phyloP scores from a whole-genome alignment of 1,284 basidiomycete species.

The Rhodotorula sp. region DNA sequence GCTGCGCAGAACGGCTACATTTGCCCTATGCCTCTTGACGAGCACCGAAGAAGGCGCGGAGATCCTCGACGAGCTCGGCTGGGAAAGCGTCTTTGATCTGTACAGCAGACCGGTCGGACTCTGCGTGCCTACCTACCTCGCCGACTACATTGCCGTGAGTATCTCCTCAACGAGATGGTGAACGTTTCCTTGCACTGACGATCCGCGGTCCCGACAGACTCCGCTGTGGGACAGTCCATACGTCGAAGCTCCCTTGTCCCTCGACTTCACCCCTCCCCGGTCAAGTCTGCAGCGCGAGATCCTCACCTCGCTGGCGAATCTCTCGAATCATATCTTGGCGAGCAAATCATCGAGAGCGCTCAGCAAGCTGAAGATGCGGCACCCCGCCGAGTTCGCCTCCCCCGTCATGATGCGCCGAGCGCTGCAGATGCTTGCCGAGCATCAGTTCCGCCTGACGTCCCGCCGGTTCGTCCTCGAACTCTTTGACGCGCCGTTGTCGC shows the following conservation, averaged over 20 bases:
- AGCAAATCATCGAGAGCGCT: constrained; percentile 85
- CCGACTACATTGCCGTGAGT: constrained; percentile 74
- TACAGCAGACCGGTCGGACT: constrained; percentile 79
- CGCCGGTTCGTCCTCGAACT: constrained; percentile 88
- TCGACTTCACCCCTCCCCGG: constrained; percentile 59
- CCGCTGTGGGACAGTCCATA: constrained; percentile 67
- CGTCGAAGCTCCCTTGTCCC: constrained; percentile 52
- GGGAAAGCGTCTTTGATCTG: constrained; percentile 75
- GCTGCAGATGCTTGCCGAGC: constrained; percentile 77
- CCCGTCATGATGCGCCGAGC: constrained; percentile 76
- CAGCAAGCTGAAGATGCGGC: constrained; percentile 73
- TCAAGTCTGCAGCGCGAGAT: constrained; percentile 78
- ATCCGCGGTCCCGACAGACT: constrained; percentile 56
- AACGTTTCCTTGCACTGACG: background rate
- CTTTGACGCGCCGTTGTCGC: constrained; percentile 63
- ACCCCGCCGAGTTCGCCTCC: constrained; percentile 66
- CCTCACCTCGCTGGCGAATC: constrained; percentile 83
- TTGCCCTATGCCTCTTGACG: constrained; percentile 80
- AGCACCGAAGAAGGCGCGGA: constrained; percentile 71
- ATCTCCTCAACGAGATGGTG: background rate
- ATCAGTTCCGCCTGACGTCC: constrained; percentile 84
- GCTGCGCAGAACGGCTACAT: constrained; percentile 80
- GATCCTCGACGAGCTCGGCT: constrained; percentile 82
- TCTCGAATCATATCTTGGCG: constrained; percentile 93
- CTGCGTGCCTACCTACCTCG: constrained; percentile 79